Base-by-base conservation (phyloP, 148 eudicot genomes). In the Diospyros lotus region DNA sequence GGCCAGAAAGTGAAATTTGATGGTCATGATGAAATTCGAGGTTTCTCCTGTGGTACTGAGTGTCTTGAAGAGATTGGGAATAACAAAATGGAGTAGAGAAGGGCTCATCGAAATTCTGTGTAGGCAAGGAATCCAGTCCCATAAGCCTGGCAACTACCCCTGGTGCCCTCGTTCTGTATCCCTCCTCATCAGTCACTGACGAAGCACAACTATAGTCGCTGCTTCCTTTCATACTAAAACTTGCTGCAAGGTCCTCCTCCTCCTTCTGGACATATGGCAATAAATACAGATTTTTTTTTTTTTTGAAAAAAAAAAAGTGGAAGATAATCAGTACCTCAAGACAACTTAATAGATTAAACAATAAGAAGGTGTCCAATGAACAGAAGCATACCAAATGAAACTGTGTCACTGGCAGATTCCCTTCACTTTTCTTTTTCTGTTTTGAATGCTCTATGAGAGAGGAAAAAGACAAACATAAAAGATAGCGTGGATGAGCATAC, bases 61-160 rank as follows among this genome's bases (percentile, higher is more conserved):
- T 71, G 18, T 92, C 91, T 72, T 64, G 76, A 44, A 88, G 88
- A 43, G 96, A 95, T 2, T 73, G 90, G 6, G 90, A 80, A 18
- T 89, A 88, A n/a, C 56, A 84, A 72, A 84, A 86, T n/a, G 97
- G 90, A 76, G 83, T 81, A 44, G 91, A 79, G 75, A 82, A 87
- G 63, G 87, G 78, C 54, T 91, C 98, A 18, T 75, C 41, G 46
- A 68, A 50, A 64, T 83, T 88, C 62, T 90, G 84, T 61, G 84
- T 82, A 45, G 98, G 97, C 86, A 94, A 51, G 18, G 95, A 86
- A 78, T 94, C 97, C 71, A 94, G 79, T 66, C 98, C 98, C 98
- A 94, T 94, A 39, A 94, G 95, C 86, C 95, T 87, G 12, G 97
- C 98, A 58, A 94, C 92, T 40, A 94, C 98, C 41, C 95, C 85